Evolutionary conservation across 495 filamentous ascomycete genomes (phyloP).

Genomic region (Trichoderma asperelloides): DNA sequence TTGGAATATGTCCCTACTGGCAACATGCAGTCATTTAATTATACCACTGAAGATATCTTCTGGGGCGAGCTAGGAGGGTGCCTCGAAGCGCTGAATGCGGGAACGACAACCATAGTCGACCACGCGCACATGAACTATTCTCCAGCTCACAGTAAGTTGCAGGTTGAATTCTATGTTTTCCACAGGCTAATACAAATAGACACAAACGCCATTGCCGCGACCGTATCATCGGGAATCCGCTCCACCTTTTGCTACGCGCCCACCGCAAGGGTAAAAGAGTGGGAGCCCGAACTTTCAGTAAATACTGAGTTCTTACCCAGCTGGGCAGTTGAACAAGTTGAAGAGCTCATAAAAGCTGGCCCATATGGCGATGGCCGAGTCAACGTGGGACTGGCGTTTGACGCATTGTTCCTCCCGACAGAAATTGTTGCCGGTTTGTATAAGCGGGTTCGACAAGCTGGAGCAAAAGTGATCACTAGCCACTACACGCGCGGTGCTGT

Average conservation of each 20-base stretch:
- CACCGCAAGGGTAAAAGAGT: constrained; percentile 24
- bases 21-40: constrained; percentile 22
- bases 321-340: constrained; percentile 32
- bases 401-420: constrained; percentile 28
- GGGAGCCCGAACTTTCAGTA: constrained; percentile 27
- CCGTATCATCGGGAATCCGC: constrained; percentile 37
- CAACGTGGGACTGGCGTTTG: constrained; percentile 33
- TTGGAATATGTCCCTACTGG: constrained; percentile 18
- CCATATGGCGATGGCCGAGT: constrained; percentile 35
- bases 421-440: constrained; percentile 26
- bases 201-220: constrained; percentile 30
- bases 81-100: constrained; percentile 44
- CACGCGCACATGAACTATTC: constrained; percentile 44
- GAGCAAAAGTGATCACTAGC: constrained; percentile 28
- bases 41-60: constrained; percentile 41
- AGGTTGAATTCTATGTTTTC: background rate
- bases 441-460: constrained; percentile 19
- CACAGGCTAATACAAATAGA: constrained; percentile 17
- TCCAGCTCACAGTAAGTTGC: constrained; percentile 27
- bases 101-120: constrained; percentile 51
- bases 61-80: constrained; percentile 45
- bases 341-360: constrained; percentile 21
- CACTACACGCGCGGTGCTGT: constrained; percentile 23
- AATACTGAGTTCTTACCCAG: constrained; percentile 24
- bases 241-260: constrained; percentile 40